Percentiles rank a stretch among this genome's conserved stretches.
Conservation (phyloP, 2,329 filamentous ascomycete species). For the Monosporascus ibericus region DNA sequence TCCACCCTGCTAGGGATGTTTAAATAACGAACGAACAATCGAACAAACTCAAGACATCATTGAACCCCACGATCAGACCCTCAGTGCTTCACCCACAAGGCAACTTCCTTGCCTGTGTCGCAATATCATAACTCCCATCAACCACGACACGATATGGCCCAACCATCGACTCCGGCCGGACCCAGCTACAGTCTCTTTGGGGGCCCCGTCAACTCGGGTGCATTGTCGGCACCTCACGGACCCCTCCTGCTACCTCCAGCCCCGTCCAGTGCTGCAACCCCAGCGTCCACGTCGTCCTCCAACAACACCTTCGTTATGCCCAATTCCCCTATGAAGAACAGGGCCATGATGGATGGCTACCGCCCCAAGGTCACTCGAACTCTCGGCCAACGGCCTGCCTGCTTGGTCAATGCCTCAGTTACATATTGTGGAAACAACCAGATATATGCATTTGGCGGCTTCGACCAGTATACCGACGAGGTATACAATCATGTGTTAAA, state of each 20-base stretch:
- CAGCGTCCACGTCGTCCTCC: slow-evolving; percentile 46
- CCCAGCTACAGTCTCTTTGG: slow-evolving; percentile 25
- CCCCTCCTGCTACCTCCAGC: slow-evolving; percentile 25
- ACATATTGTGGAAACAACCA: slow-evolving; percentile 98
- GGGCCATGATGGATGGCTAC: slow-evolving; percentile 65
- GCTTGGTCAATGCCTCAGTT: slow-evolving; percentile 94
- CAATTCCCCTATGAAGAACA: slow-evolving; percentile 68
- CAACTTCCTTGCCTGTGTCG: too few species aligned
- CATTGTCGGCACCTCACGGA: slow-evolving; percentile 16
- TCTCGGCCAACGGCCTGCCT: slow-evolving; percentile 77
- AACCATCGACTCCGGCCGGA: slow-evolving; percentile 18
- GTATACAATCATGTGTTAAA: slow-evolving; percentile 96
- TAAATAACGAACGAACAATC: too few species aligned
- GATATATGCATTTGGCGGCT: slow-evolving; percentile 97
- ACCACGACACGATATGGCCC: slow-evolving; percentile 14
- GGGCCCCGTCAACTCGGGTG: slow-evolving; percentile 16
- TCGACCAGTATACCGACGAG: slow-evolving; percentile 98
- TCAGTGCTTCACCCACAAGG: too few species aligned
- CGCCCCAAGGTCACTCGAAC: slow-evolving; percentile 77
- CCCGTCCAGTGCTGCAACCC: slow-evolving; percentile 33
- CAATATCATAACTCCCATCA: too few species aligned
- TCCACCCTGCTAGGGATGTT: too few species aligned
- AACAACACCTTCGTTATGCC: slow-evolving; percentile 89
- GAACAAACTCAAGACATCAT: too few species aligned
- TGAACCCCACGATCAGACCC: too few species aligned